Percentiles rank a stretch among this genome's conserved stretches.
Evolutionary conservation across 2,329 filamentous ascomycete species (phyloP).

Genomic region (Kalaharituber pfeilii): DNA sequence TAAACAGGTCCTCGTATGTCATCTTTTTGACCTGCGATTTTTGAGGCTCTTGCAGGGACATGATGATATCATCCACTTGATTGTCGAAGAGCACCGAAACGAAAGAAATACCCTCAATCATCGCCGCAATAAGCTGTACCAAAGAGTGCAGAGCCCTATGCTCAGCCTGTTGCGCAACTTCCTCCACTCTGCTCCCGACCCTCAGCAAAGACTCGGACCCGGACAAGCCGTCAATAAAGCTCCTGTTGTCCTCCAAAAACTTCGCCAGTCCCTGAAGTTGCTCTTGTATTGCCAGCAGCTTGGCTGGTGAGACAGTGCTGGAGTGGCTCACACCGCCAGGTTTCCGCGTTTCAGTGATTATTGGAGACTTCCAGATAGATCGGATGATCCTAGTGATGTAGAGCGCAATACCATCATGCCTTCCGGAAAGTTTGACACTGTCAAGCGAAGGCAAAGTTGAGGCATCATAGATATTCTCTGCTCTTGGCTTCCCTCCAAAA

Average conservation of each 20-base stretch:
- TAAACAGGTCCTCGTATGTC: conserved; percentile 79
- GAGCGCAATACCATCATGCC: conserved; percentile 71
- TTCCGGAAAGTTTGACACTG: conserved; percentile 68
- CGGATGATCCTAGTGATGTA: conserved; percentile 81
- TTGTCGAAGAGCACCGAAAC: conserved; percentile 91
- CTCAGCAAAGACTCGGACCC: conserved; percentile 71
- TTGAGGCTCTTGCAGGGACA: conserved; percentile 51
- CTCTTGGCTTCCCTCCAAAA: conserved; percentile 69
- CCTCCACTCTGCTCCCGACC: conserved; percentile 67
- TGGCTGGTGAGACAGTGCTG: conserved; percentile 48
- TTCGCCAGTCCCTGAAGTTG: conserved; percentile 60
- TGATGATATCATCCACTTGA: conserved; percentile 71
- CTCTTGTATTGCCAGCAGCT: conserved; percentile 60
- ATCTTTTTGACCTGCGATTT: conserved; percentile 55
- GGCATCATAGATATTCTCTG: conserved; percentile 41
- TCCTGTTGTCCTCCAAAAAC: conserved; percentile 75
- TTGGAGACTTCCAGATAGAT: conserved; percentile 65
- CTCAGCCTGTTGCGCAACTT: conserved; percentile 81
- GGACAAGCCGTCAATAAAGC: conserved; percentile 83
- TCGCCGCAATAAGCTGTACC: conserved; percentile 68
- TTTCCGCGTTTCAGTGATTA: conserved; percentile 34
- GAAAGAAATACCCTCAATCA: conserved; percentile 93
- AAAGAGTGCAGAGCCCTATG: conserved; percentile 81
- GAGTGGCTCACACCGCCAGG: conserved; percentile 46
- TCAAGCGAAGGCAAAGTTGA: conserved; percentile 34